Evolutionary conservation across 495 filamentous ascomycete species (phyloP), one percentile per base, ranked within the genome.

Genomic region (Aspergillus homomorphus): DNA sequence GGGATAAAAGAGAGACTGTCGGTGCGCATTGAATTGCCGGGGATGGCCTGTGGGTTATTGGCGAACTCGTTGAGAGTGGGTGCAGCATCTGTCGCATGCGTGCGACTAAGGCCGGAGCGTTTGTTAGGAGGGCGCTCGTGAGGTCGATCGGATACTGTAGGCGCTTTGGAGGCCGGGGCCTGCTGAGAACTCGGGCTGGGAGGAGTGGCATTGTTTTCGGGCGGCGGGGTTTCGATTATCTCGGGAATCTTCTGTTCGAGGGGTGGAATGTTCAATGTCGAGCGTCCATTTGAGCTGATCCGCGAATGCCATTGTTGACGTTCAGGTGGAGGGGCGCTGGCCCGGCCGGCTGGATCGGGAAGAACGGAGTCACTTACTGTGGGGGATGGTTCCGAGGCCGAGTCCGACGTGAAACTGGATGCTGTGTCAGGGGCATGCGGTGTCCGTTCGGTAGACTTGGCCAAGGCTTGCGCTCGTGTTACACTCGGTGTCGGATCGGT

Each of bases 1-100:
- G 92, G 92, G 49, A 95, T 91, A 66, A 92, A 90, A 1, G 90
- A 92, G 15, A 95, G 78, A 55, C 79, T 86, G 67, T 92, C 90
- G 1, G 89, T 96, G 18, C 87, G 82, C 0, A 80, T 86, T 44
- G 75, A 84, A 62, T 86, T 88, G 19, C 88, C 91, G 12, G 89
- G 87, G 1, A 93, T 71, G 23, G 85, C 79, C 57, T 76, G 69
- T 1, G 71, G 72, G 23, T 60, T 71, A 53, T 64, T 75, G 60
- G 69, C 71, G 44, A 77, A 69, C 3, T 76, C 73, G 45, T 71
- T 69, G 4, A 77, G 64, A 1, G 67, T 69, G 7, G 64, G 57
- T 2, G 67, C 56, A 7, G 59, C 61, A 12, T 77, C 73, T 46
- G 71, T 73, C 4, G 58, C 56, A 23, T 68, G 56, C 16, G 67